These are phyloP conservation scores for Globisporangium carolinianum DNA, from an alignment of 352 stramenopile species.

Conservation along the genomic window DNA sequence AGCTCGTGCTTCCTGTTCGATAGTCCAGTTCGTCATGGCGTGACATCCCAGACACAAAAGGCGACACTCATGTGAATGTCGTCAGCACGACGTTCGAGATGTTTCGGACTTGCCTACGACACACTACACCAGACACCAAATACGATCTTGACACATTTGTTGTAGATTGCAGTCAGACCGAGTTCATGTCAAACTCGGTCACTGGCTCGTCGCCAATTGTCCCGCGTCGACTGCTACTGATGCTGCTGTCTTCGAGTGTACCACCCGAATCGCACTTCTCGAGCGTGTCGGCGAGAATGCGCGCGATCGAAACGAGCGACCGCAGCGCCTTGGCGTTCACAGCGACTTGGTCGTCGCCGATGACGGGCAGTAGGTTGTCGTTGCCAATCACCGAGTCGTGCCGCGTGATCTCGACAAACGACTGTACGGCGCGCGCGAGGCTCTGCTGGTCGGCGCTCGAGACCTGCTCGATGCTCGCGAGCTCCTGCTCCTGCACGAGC, in stretches of 20 bases:
- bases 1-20: too few relatives aligned
- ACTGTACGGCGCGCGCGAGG: slow-evolving; percentile 25
- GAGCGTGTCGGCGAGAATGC: slow-evolving; percentile 38
- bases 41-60: too few relatives aligned
- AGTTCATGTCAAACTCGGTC: slow-evolving; percentile 24
- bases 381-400: slow-evolving; percentile 5
- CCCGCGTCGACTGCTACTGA: slow-evolving; percentile 5
- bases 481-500: slow-evolving; percentile 42
- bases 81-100: too few relatives aligned
- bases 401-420: slow-evolving; percentile 25
- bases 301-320: slow-evolving; percentile 36
- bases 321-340: slow-evolving; percentile 20
- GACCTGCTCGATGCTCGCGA: slow-evolving; percentile 24
- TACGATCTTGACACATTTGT: neutral
- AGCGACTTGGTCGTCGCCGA: slow-evolving; percentile 7
- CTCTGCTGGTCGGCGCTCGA: slow-evolving; percentile 20
- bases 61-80: too few relatives aligned
- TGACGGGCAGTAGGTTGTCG: neutral
- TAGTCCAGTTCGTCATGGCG: too few relatives aligned
- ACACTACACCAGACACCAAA: too few relatives aligned
- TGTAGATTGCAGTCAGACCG: slow-evolving; percentile 7
- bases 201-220: slow-evolving; percentile 17
- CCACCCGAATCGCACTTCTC: slow-evolving; percentile 21
- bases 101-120: too few relatives aligned
- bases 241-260: neutral